Evolutionary conservation across 2,329 filamentous ascomycete species (phyloP).

Genomic region (Colletotrichum sp.): DNA sequence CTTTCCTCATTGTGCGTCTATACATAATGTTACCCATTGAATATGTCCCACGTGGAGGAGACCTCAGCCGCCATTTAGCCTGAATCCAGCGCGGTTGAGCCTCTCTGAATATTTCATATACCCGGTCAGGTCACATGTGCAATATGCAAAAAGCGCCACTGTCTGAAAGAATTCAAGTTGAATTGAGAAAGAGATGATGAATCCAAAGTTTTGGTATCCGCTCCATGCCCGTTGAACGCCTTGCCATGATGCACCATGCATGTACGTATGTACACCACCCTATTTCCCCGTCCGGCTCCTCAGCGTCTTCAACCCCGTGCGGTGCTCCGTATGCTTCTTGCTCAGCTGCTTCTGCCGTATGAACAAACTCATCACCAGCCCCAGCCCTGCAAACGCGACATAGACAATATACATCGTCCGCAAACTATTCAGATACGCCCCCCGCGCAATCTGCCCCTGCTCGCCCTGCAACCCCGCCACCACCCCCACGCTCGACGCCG

Average conservation of each 20-base stretch:
- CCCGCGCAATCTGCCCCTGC: conserved; percentile 46
- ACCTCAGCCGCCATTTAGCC: conserved; percentile 3
- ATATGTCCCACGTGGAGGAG: neutral
- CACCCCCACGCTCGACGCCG: conserved; percentile 65
- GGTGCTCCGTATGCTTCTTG: conserved; percentile 61
- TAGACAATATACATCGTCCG: conserved; percentile 65
- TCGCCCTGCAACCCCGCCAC: conserved; percentile 56
- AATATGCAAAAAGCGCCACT: neutral
- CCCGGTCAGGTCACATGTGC: neutral
- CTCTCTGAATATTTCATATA: neutral
- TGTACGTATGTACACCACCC: neutral
- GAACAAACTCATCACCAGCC: conserved; percentile 51
- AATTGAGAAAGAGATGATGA: neutral
- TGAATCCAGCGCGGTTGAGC: neutral
- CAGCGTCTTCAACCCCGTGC: conserved; percentile 58
- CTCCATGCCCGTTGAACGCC: conserved; percentile 1
- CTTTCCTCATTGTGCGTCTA: neutral
- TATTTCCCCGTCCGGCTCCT: conserved; percentile 23
- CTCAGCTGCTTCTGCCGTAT: conserved; percentile 56
- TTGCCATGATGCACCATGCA: neutral
- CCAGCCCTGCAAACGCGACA: conserved; percentile 51
- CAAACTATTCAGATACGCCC: conserved; percentile 55
- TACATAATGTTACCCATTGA: neutral
- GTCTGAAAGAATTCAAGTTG: neutral
- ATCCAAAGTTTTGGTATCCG: conserved; percentile 3